Evolutionary conservation across 257 asterid species (phyloP).

Genomic region (Fraxinus quadrangulata): DNA sequence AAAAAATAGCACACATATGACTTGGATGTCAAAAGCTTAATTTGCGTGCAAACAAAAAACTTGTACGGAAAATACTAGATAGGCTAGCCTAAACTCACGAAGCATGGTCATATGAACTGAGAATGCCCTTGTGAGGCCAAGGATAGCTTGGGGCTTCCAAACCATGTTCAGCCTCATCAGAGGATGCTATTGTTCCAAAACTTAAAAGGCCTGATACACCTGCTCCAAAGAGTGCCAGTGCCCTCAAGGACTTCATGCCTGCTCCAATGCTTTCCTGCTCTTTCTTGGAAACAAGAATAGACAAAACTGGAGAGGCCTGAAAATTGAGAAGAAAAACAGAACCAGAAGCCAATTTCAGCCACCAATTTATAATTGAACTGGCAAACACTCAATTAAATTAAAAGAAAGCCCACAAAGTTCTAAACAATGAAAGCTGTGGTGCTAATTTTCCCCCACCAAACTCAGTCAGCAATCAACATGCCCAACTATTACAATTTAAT

Average conservation of each 20-base stretch:
- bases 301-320: conserved; percentile 45
- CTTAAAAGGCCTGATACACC: conserved; percentile 72
- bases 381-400: not conserved
- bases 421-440: not conserved
- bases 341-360: not conserved
- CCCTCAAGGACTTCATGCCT: conserved; percentile 44
- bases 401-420: not conserved
- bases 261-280: conserved; percentile 47
- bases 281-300: conserved; percentile 39
- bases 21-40: conserved; percentile 10
- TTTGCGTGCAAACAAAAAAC: conserved; percentile 1
- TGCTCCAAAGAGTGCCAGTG: conserved; percentile 45
- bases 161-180: conserved; percentile 87
- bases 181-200: conserved; percentile 63
- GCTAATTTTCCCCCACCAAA: not conserved
- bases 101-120: conserved; percentile 75
- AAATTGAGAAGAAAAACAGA: not conserved
- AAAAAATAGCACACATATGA: conserved; percentile 6
- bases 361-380: not conserved
- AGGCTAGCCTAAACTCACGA: conserved; percentile 51
- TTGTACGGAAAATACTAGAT: conserved; percentile 15
- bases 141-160: conserved; percentile 61
- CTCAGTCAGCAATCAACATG: not conserved
- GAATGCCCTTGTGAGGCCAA: conserved; percentile 77
- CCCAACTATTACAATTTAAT: too few species aligned